Conservation (phyloP, 2,329 filamentous ascomycete species). For the Pyricularia pennisetigena region DNA sequence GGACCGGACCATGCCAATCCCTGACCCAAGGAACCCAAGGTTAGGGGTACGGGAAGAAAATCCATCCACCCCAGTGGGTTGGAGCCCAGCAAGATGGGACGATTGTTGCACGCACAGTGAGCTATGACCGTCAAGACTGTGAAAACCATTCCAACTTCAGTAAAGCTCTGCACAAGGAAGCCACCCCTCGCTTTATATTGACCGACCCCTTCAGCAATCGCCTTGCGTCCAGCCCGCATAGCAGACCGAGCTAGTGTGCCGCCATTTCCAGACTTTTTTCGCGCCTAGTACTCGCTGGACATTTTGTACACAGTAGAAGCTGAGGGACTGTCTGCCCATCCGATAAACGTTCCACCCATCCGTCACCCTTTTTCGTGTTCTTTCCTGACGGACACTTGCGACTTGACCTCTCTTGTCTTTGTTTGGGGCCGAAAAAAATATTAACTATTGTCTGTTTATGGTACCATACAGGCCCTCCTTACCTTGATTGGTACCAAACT, state of each 20-base stretch:
- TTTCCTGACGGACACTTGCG: not conserved
- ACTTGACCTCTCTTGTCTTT: not conserved
- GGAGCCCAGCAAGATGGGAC: not conserved
- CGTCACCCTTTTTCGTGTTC: not conserved
- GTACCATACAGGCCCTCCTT: not conserved
- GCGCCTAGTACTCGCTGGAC: not conserved
- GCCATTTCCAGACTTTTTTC: not conserved
- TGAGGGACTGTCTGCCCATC: not conserved
- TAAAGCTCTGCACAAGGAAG: not conserved
- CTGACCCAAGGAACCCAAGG: not conserved
- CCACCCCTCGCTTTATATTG: not conserved
- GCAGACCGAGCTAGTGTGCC: not conserved
- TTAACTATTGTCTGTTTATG: not conserved
- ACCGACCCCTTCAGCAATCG: not conserved
- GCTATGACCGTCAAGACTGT: not conserved
- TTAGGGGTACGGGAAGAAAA: not conserved
- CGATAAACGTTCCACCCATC: not conserved
- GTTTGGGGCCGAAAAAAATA: not conserved
- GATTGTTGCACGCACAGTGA: not conserved
- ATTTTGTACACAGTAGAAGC: not conserved
- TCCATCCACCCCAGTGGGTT: not conserved
- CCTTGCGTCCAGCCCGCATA: not conserved
- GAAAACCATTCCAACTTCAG: not conserved
- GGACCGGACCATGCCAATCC: not conserved
- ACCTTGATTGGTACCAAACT: not conserved